phyloP scores from a whole-genome alignment of 23 red algal genomes.

The Agarophyton chilense region DNA sequence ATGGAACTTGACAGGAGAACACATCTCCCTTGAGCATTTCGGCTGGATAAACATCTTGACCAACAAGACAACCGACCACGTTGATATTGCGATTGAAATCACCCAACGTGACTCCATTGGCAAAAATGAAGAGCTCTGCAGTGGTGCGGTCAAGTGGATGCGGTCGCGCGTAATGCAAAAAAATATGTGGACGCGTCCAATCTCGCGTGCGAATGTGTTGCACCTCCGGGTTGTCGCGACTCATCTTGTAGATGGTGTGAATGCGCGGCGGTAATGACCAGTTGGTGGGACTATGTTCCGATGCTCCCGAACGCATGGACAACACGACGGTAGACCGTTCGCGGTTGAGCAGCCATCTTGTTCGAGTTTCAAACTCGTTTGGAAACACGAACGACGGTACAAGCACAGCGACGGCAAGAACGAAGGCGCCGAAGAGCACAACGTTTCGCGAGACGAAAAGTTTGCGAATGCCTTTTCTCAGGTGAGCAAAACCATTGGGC shows the following conservation, averaged over 20 bases:
- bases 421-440: not conserved
- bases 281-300: not conserved
- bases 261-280: not conserved
- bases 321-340: too few species aligned
- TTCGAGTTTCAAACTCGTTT: not conserved
- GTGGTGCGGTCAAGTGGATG: not conserved
- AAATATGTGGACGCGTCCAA: not conserved
- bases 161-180: not conserved
- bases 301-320: too few species aligned
- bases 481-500: not conserved
- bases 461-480: not conserved
- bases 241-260: not conserved
- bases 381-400: not conserved
- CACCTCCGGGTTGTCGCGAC: not conserved
- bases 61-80: conserved; percentile 16
- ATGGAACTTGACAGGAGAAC: not conserved
- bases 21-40: not conserved
- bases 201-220: not conserved
- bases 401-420: not conserved
- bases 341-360: too few species aligned
- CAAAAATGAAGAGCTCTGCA: conserved; percentile 14
- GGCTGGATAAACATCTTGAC: not conserved
- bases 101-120: conserved; percentile 9
- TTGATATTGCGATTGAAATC: not conserved
- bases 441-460: not conserved